Conservation (phyloP, 768 basidiomycete genomes). For the Neoboletus magnificus region DNA sequence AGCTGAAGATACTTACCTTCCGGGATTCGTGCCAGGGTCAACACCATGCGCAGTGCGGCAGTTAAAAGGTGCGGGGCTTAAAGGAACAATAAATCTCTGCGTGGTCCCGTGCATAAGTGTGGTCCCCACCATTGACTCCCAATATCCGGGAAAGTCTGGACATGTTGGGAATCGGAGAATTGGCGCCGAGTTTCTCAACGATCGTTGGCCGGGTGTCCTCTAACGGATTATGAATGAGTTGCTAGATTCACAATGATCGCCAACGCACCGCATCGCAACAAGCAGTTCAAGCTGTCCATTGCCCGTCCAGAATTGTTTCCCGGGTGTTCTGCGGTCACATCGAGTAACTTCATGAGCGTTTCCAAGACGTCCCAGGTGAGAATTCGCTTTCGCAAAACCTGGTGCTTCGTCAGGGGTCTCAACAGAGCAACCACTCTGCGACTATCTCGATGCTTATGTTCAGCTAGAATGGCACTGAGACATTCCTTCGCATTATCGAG, state of each 20-base stretch:
- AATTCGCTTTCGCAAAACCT: slow-evolving; percentile 9
- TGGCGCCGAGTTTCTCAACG: slow-evolving; percentile 3
- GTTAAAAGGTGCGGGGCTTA: slow-evolving; percentile 12
- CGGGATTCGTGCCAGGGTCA: no score
- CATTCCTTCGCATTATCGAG: slow-evolving; percentile 17
- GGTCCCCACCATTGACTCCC: slow-evolving; percentile 10
- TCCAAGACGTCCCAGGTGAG: slow-evolving; percentile 14
- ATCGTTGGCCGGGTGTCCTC: slow-evolving; percentile 5
- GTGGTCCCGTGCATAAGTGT: no score
- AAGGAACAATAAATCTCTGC: not conserved
- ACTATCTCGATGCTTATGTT: slow-evolving; percentile 16
- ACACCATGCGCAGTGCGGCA: no score
- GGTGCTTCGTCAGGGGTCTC: slow-evolving; percentile 19
- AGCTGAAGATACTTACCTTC: slow-evolving; percentile 9
- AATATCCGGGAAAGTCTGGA: slow-evolving; percentile 17
- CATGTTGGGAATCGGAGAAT: not conserved
- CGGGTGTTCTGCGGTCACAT: slow-evolving; percentile 1
- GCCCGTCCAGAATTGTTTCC: slow-evolving; percentile 15
- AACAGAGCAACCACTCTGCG: slow-evolving; percentile 22
- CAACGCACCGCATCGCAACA: no score
- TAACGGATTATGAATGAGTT: not conserved
- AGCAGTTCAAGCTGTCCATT: slow-evolving; percentile 21
- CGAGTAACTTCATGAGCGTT: slow-evolving; percentile 13
- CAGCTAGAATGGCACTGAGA: slow-evolving; percentile 8
- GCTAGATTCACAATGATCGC: not conserved